Evolutionary conservation across 1,139 yeast species (phyloP).

Genomic region (Kodamaea arcana): DNA sequence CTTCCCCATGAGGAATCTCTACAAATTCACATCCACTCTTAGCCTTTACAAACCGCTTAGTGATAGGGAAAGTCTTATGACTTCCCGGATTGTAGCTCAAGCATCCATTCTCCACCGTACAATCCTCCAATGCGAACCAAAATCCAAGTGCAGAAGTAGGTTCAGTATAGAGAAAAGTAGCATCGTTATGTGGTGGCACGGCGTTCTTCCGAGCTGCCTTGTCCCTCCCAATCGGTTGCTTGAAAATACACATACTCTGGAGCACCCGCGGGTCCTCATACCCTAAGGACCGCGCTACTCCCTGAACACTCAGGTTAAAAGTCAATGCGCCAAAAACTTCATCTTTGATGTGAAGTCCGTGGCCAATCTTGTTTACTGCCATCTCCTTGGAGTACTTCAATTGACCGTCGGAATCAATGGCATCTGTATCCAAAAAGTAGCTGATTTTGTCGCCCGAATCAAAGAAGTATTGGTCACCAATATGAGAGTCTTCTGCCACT

Average conservation of each 20-base stretch:
- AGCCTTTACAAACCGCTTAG: conserved; percentile 62
- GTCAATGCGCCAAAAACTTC: conserved; percentile 47
- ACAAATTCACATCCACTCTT: conserved; percentile 52
- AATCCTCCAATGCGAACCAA: conserved; percentile 80
- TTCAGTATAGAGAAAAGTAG: conserved; percentile 64
- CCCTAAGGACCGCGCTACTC: conserved; percentile 50
- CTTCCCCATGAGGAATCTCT: conserved; percentile 20
- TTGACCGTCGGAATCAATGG: conserved; percentile 51
- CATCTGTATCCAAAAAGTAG: conserved; percentile 70
- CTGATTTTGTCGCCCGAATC: conserved; percentile 66
- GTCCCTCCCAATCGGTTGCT: conserved; percentile 48
- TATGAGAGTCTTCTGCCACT: conserved; percentile 60
- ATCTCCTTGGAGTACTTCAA: conserved; percentile 49
- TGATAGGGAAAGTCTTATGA: conserved; percentile 54
- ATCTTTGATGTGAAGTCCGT: conserved; percentile 62
- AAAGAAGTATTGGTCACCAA: conserved; percentile 72
- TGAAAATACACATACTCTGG: conserved; percentile 78
- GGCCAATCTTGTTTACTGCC: conserved; percentile 77
- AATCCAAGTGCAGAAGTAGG: conserved; percentile 75
- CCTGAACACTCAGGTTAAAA: conserved; percentile 45
- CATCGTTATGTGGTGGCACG: conserved; percentile 80
- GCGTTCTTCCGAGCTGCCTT: conserved; percentile 50
- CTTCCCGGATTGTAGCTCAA: conserved; percentile 72
- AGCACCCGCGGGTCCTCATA: conserved; percentile 66
- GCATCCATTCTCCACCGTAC: conserved; percentile 66